These are phyloP conservation scores for Sugiyamaella sp. DNA, from an alignment of 1,139 yeast genomes.

Conservation along the genomic window DNA sequence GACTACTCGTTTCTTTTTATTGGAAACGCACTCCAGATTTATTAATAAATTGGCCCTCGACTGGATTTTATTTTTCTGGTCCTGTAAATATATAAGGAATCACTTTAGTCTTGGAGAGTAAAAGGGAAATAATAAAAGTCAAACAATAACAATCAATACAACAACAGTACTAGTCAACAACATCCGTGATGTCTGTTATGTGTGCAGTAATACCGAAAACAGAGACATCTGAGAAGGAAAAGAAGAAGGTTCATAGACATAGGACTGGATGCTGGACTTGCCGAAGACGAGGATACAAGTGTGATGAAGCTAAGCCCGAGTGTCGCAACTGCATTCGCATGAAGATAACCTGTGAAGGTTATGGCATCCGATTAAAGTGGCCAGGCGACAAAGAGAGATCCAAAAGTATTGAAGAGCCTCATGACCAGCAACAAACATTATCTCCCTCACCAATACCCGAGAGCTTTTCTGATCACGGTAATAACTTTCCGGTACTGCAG, in stretches of 20 bases:
- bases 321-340: constrained; percentile 30
- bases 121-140: neutral
- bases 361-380: constrained; percentile 38
- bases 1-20: neutral
- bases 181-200: constrained; percentile 21
- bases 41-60: neutral
- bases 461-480: neutral
- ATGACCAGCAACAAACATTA: constrained; percentile 7
- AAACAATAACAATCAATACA: neutral
- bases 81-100: constrained; percentile 4
- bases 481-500: constrained; percentile 3
- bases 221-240: constrained; percentile 16
- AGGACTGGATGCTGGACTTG: constrained; percentile 72
- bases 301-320: constrained; percentile 73
- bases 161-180: neutral
- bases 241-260: constrained; percentile 35
- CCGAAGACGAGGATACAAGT: constrained; percentile 76
- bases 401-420: constrained; percentile 12
- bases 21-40: constrained; percentile 7
- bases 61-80: neutral
- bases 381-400: constrained; percentile 30
- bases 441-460: constrained; percentile 10
- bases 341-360: constrained; percentile 36
- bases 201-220: constrained; percentile 14
- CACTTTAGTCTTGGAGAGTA: neutral